Base-by-base conservation (phyloP, 352 stramenopile genomes). In the Phytophthora pinifolia region DNA sequence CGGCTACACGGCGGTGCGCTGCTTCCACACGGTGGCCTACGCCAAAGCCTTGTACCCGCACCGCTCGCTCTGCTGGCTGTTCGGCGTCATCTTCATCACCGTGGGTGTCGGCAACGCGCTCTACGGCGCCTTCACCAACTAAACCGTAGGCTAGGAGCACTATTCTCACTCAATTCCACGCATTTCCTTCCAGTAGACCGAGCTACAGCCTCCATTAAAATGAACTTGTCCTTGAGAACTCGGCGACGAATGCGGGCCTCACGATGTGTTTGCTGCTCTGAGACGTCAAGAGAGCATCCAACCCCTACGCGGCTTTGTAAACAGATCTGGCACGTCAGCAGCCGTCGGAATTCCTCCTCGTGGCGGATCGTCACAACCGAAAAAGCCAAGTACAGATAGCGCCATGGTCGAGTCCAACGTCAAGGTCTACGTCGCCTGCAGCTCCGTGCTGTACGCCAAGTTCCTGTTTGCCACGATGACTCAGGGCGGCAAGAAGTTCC, bases 391-490 rank as follows among this genome's bases (percentile, higher is more conserved):
- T 25, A 20, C 36, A 34, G 30, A 43, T 25, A 10, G 5, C 35
- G 53, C 51, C 22, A 59, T 57, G 35, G 54, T 54, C 8, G 31
- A 46, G 4, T 31, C n/a, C 9, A 70, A 71, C 58, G 59, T 80
- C 32, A 80, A 87, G 56, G 63, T 76, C 9, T 86, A 79, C 50
- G 65, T 83, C n/a, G 66, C 79, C 15, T 89, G 76, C 65, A 63
- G 50, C 12, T 62, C 65, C 4, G 47, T 88, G 46, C 76, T 91
- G 37, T 91, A 82, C 62, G n/a, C 76, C 61, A 92, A 92, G 69
- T 89, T 85, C 54, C 44, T 88, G 34, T 43, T 74, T 5, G 62
- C 67, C 4, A 73, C 75, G 25, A 36, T 47, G 12, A 56, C 87
- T 14, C 72, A 88, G 45, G 75, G 57, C 8, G 52, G 38, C 51